These are phyloP conservation scores for Grosmannia penicillata DNA, from an alignment of 2,329 filamentous ascomycete genomes.

Conservation along the genomic window DNA sequence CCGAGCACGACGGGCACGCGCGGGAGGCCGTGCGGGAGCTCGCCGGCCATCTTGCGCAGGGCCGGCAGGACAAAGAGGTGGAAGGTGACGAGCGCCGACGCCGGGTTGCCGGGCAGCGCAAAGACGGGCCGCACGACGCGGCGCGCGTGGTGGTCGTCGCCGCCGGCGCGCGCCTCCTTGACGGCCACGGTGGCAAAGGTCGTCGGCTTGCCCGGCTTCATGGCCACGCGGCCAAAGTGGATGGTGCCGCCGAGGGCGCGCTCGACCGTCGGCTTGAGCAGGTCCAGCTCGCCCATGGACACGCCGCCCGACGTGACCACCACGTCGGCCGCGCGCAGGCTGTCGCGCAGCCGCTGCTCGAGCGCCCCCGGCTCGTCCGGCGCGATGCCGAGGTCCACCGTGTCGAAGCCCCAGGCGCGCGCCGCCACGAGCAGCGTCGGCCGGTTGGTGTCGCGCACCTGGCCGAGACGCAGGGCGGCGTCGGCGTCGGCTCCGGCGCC, in stretches of 20 bases:
- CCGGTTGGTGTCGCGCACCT: constrained; percentile 88
- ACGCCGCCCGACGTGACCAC: constrained; percentile 89
- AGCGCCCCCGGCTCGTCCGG: constrained; percentile 58
- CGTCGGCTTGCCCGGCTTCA: constrained; percentile 97
- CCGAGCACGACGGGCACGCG: constrained; percentile 55
- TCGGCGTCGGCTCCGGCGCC: constrained; percentile 15
- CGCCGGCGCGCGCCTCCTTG: constrained; percentile 27
- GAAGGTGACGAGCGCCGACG: constrained; percentile 82
- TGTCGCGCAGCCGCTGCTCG: constrained; percentile 62
- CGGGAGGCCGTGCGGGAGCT: constrained; percentile 53
- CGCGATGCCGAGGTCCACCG: constrained; percentile 75
- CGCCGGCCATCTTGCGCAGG: constrained; percentile 61
- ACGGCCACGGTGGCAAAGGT: constrained; percentile 82
- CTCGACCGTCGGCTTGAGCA: constrained; percentile 93
- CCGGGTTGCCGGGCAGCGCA: constrained; percentile 84
- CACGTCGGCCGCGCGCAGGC: constrained; percentile 60
- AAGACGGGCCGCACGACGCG: constrained; percentile 62
- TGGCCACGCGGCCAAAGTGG: constrained; percentile 87
- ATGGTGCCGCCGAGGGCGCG: constrained; percentile 79
- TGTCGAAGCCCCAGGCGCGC: constrained; percentile 58
- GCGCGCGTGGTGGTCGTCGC: neutral
- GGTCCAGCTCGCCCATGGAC: constrained; percentile 93
- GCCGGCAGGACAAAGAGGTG: constrained; percentile 87
- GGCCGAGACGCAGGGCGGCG: constrained; percentile 53
- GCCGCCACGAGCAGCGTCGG: constrained; percentile 74